A percentile compares a stretch with the other conserved stretches of the same genome.
These are phyloP conservation scores for Morella rubra DNA, from an alignment of 306 rosid species.

Conservation along the genomic window DNA sequence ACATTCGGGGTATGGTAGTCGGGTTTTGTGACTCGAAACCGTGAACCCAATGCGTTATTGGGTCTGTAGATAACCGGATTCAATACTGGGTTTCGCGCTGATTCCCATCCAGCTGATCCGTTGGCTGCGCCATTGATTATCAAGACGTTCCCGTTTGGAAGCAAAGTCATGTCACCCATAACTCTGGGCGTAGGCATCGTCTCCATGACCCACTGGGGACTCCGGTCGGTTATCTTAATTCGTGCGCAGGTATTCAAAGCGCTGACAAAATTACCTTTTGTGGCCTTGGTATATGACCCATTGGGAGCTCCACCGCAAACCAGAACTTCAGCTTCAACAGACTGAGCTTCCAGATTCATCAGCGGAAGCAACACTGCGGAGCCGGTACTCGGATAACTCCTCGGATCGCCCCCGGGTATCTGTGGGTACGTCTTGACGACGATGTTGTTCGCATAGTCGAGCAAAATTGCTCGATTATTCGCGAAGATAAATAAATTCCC, in stretches of 20 bases:
- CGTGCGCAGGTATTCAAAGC: constrained; percentile 53
- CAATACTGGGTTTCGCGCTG: constrained; percentile 37
- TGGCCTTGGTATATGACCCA: constrained; percentile 27
- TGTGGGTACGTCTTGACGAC: constrained; percentile 48
- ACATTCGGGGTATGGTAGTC: constrained; percentile 43
- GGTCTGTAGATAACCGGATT: constrained; percentile 48
- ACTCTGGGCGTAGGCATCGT: constrained; percentile 52
- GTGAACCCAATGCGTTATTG: constrained; percentile 24
- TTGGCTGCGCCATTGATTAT: constrained; percentile 50
- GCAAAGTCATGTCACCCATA: constrained; percentile 66
- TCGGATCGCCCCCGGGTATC: constrained; percentile 61
- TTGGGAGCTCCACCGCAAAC: constrained; percentile 73
- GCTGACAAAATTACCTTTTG: too few relatives aligned
- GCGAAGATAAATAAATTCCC: constrained; percentile 68
- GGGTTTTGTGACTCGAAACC: constrained; percentile 47
- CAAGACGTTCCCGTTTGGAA: constrained; percentile 61
- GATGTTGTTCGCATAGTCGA: constrained; percentile 35
- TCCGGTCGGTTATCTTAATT: constrained; percentile 57
- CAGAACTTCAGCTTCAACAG: constrained; percentile 53
- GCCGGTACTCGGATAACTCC: constrained; percentile 69
- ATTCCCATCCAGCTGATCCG: constrained; percentile 67
- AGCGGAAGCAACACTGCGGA: constrained; percentile 67
- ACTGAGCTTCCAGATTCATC: constrained; percentile 18
- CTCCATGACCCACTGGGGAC: constrained; percentile 56
- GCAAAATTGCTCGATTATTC: constrained; percentile 51